Base-by-base conservation (phyloP, 768 basidiomycete genomes). In the Boletus vinaceobasis region DNA sequence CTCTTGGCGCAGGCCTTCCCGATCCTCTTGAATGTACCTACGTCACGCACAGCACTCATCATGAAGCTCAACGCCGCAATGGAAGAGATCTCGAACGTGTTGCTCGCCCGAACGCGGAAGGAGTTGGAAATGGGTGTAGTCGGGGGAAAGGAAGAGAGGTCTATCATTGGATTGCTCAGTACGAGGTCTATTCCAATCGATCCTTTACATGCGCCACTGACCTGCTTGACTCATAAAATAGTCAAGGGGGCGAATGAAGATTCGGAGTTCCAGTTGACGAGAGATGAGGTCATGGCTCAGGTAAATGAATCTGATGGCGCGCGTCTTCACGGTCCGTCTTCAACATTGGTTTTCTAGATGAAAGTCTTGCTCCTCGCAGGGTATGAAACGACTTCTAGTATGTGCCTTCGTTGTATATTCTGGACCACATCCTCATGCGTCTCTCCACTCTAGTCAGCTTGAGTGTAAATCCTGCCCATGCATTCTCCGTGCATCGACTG, bases 1-100 rank as follows among this genome's bases (percentile, higher is more conserved):
- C 60, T 82, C 14, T 63, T 81, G 23, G 66, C 69, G 0, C 65
- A 71, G 0, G 58, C 62, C 0, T 60, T 79, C 32, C 80, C 79
- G 0, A 29, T 68, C 3, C 62, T 81, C 4, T 38, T 61, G 1
- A 57, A 62, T 2, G 15, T 79, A 0, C 79, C 79, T 0, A 77
- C 74, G 1, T 40, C 64, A 27, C 65, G 72, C 15, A 66, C 62
- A 19, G 60, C 38, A 32, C 61, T 73, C 11, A 29, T 73, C 8
- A 52, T 48, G 23, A 65, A 68, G 17, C 56, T 81, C 17, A 66
- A 64, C 5, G 10, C 27, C 4, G 69, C 75, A 2, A 72, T 78
- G 72, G 61, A 64, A 1, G 65, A 65, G 1, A 78, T 80, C 27
- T 77, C 77, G 0, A 66, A 73, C 35, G 69, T 67, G 13, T 52